These are phyloP conservation scores for Fusarium decemcellulare DNA, from an alignment of 2,329 filamentous ascomycete genomes.

Conservation along the genomic window DNA sequence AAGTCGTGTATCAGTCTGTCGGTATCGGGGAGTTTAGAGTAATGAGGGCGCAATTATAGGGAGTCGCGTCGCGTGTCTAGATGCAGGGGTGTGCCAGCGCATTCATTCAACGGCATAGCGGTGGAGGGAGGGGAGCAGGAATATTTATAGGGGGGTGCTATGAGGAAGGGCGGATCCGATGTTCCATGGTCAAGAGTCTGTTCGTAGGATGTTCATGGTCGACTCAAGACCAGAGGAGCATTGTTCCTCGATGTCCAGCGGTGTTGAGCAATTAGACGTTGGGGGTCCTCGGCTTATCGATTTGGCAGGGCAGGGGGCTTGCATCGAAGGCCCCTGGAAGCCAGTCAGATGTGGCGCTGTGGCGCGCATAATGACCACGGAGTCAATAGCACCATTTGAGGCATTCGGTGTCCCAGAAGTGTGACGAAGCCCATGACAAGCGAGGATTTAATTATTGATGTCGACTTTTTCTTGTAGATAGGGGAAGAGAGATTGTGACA, in stretches of 20 bases:
- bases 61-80: constrained; percentile 47
- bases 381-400: constrained; percentile 10
- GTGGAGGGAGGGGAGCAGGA: constrained; percentile 8
- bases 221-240: constrained; percentile 27
- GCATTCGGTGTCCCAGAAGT: constrained; percentile 24
- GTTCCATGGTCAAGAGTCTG: constrained; percentile 35
- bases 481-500: neutral
- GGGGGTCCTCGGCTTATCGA: constrained; percentile 43
- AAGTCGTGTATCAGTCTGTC: constrained; percentile 24
- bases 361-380: constrained; percentile 13
- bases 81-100: constrained; percentile 28
- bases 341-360: constrained; percentile 25
- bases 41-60: constrained; percentile 34
- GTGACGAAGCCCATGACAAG: neutral
- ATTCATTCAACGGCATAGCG: constrained; percentile 41
- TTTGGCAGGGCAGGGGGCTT: constrained; percentile 33
- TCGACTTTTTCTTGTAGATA: neutral
- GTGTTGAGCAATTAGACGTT: constrained; percentile 26
- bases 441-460: neutral
- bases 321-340: constrained; percentile 6
- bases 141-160: constrained; percentile 31
- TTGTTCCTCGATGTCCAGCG: constrained; percentile 39
- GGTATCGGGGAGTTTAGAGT: constrained; percentile 12
- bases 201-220: constrained; percentile 31
- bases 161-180: constrained; percentile 17